A percentile compares a stretch with the other conserved stretches of the same genome.
Evolutionary conservation across 2,329 filamentous ascomycete genomes (phyloP).

Genomic region (Sarocladium brachiariae): DNA sequence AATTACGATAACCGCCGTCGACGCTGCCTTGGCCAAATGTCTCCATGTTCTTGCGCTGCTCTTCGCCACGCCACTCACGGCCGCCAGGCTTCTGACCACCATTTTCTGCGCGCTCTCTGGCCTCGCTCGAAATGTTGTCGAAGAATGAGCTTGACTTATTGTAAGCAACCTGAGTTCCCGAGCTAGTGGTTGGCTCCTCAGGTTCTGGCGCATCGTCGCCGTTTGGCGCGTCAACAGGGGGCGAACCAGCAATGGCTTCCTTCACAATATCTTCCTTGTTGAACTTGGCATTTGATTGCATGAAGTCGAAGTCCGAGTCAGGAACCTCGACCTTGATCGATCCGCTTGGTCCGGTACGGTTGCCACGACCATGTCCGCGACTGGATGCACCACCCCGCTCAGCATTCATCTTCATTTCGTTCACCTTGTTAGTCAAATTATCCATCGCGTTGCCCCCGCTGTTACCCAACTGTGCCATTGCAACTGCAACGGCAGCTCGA

Average conservation of each 20-base stretch:
- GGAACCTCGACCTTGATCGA: conserved; percentile 78
- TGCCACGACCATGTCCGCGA: conserved; percentile 43
- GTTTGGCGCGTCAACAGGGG: conserved; percentile 46
- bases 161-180: conserved; percentile 53
- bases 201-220: conserved; percentile 26
- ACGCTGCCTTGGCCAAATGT: conserved; percentile 97
- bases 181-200: conserved; percentile 32
- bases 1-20: conserved; percentile 71
- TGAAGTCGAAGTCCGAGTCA: conserved; percentile 87
- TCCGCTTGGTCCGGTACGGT: conserved; percentile 34
- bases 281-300: conserved; percentile 43
- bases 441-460: conserved; percentile 49
- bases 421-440: conserved; percentile 66
- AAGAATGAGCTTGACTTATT: conserved; percentile 91
- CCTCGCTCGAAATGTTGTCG: conserved; percentile 94
- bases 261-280: conserved; percentile 60
- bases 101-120: conserved; percentile 78
- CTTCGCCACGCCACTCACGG: conserved; percentile 83
- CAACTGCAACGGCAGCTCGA: conserved; percentile 69
- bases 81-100: conserved; percentile 63
- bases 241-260: conserved; percentile 78
- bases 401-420: conserved; percentile 67
- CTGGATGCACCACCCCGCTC: conserved; percentile 34
- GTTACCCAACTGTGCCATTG: conserved; percentile 63
- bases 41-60: conserved; percentile 93